Evolutionary conservation across 2,329 filamentous ascomycete species (phyloP).

Genomic region (Colletotrichum orchidophilum): DNA sequence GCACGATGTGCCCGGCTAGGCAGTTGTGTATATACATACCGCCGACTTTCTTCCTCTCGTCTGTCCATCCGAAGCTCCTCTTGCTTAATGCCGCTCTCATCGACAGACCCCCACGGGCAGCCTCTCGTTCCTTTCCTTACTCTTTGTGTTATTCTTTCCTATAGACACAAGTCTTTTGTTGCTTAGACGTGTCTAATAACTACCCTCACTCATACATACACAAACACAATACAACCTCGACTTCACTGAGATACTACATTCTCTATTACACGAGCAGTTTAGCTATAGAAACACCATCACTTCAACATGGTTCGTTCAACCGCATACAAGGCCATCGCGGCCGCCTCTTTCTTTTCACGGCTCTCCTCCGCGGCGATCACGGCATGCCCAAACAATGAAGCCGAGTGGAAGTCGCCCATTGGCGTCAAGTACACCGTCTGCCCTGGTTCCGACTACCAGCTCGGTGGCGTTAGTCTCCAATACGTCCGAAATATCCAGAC

Average conservation of each 20-base stretch:
- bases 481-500: slow-evolving; percentile 9
- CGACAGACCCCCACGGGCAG: background rate
- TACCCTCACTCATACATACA: background rate
- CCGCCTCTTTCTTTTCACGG: slow-evolving; percentile 22
- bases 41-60: background rate
- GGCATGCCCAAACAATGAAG: slow-evolving; percentile 25
- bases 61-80: background rate
- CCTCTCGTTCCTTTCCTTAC: slow-evolving; percentile 3
- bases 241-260: background rate
- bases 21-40: slow-evolving; percentile 14
- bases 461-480: slow-evolving; percentile 25
- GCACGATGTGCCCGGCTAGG: background rate
- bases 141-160: background rate
- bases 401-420: slow-evolving; percentile 19
- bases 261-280: background rate
- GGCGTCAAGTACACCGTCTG: slow-evolving; percentile 32
- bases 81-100: background rate
- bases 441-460: slow-evolving; percentile 30
- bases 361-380: slow-evolving; percentile 29
- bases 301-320: slow-evolving; percentile 14
- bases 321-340: slow-evolving; percentile 21
- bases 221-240: background rate
- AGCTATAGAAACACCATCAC: background rate
- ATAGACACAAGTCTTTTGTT: slow-evolving; percentile 15
- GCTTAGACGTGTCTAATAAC: slow-evolving; percentile 1